These are phyloP conservation scores for Pichia exigua DNA, from an alignment of 805 yeast species.

Conservation along the genomic window DNA sequence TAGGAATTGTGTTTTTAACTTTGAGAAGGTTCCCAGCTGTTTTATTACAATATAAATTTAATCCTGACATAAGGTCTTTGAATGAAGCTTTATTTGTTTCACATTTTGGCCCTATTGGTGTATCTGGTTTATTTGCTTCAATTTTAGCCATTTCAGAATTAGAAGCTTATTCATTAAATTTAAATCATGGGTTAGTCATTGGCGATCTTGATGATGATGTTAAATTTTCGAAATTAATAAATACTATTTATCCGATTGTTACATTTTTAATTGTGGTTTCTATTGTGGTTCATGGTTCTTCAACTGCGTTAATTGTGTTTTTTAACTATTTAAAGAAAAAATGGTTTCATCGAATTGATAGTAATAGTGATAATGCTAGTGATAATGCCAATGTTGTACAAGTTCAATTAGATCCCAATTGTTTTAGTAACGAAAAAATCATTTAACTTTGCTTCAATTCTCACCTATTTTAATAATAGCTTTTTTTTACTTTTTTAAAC, in stretches of 20 bases:
- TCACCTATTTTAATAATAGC: too few relatives aligned
- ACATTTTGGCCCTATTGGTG: constrained; percentile 68
- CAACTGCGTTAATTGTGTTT: constrained; percentile 46
- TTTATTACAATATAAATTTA: constrained; percentile 45
- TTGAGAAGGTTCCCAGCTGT: constrained; percentile 48
- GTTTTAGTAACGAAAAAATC: too few relatives aligned
- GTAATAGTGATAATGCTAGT: too few relatives aligned
- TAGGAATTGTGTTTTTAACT: constrained; percentile 44
- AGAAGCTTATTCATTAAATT: constrained; percentile 27
- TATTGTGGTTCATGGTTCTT: constrained; percentile 49
- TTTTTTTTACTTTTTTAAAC: neutral
- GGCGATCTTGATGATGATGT: constrained; percentile 17
- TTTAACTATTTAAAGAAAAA: constrained; percentile 35
- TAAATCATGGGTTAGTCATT: constrained; percentile 24
- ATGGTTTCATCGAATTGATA: neutral
- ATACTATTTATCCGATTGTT: constrained; percentile 41
- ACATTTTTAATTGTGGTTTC: constrained; percentile 43
- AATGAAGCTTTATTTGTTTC: constrained; percentile 63
- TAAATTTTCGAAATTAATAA: constrained; percentile 22
- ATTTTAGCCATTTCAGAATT: constrained; percentile 24
- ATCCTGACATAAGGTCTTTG: constrained; percentile 52
- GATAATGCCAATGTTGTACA: too few relatives aligned
- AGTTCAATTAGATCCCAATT: too few relatives aligned
- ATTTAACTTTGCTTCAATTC: too few relatives aligned
- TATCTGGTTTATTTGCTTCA: constrained; percentile 27